Evolutionary conservation across 73 alveolate genomes (phyloP), one percentile per base, ranked within the genome.

Genomic region (Paramecium octaurelia): DNA sequence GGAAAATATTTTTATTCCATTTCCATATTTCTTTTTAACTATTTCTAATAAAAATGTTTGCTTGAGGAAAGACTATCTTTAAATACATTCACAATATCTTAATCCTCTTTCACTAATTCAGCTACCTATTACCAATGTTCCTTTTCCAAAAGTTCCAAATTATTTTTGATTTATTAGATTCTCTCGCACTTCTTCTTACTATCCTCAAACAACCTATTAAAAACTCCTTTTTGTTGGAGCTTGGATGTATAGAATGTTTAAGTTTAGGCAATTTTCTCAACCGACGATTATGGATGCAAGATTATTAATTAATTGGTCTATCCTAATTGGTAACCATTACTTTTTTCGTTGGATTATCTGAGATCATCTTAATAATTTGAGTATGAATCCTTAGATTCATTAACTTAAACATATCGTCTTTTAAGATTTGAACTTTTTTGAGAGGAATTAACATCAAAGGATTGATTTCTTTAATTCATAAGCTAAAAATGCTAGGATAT

Each of bases 31-130:
- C 48, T 77, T 21, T 77, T 77, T 77, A 77, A 77, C 18, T 42
- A 21, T 21, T 77, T 20, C 40, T 77, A 42, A 77, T 77, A 77
- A 77, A 77, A 77, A 77, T 77, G 90, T 77, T 77, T 77, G 18
- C 73, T 42, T 38, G 71, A 38, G 9, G 68, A n/a, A 38, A 77
- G 23, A 21, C 44, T 38, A 8, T 77, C 71, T 31, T 44, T 77
- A 44, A 77, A 77, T 42, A 18, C 27, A 44, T 38, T 23, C 12
- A 31, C 90, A 0, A 31, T 20, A 7, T 77, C 90, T 77, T 42
- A 77, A 77, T 77, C 71, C 29, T 35, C 40, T 44, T 77, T 27
- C 3, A 77, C 70, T 77, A 77, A 27, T 77, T 35, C 38, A 11
- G 48, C 70, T 38, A 77, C 48, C 24, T 77, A 42, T 31, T 38